Conservation (phyloP, 2,329 filamentous ascomycete genomes). For the Coniella lustricola region DNA sequence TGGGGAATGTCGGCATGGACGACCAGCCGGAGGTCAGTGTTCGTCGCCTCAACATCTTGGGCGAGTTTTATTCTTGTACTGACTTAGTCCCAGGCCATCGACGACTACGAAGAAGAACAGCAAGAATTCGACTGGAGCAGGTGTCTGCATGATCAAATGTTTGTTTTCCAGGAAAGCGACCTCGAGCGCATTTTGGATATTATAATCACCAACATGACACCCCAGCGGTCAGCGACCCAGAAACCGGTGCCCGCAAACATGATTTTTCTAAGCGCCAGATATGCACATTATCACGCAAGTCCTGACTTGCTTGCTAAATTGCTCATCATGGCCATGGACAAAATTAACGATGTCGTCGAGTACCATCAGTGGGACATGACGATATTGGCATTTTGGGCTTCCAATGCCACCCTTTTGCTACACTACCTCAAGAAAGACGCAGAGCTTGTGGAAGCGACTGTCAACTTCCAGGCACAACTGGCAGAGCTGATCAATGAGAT, state of each 20-base stretch:
- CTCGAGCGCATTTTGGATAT: constrained; percentile 88
- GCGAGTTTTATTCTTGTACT: not conserved
- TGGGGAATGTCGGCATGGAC: constrained; percentile 92
- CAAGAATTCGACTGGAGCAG: constrained; percentile 95
- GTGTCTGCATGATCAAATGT: constrained; percentile 98
- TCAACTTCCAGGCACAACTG: constrained; percentile 86
- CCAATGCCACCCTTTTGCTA: constrained; percentile 88
- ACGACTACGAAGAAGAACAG: constrained; percentile 79
- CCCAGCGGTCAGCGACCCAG: constrained; percentile 89
- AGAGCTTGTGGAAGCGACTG: constrained; percentile 71
- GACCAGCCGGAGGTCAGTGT: constrained; percentile 75
- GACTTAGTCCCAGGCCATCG: constrained; percentile 43
- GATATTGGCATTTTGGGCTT: constrained; percentile 97
- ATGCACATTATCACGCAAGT: constrained; percentile 93
- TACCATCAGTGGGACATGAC: constrained; percentile 99
- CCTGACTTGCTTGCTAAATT: constrained; percentile 74
- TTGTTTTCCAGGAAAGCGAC: constrained; percentile 95
- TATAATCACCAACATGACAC: constrained; percentile 96
- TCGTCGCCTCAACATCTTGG: too few relatives aligned
- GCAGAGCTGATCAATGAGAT: constrained; percentile 96
- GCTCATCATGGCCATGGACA: constrained; percentile 81
- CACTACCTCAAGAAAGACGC: constrained; percentile 95
- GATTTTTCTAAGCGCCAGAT: constrained; percentile 88
- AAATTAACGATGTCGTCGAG: constrained; percentile 96
- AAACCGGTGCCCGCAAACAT: constrained; percentile 97